Conservation (phyloP, 2,329 filamentous ascomycete species). For the Sclerotinia minor region DNA sequence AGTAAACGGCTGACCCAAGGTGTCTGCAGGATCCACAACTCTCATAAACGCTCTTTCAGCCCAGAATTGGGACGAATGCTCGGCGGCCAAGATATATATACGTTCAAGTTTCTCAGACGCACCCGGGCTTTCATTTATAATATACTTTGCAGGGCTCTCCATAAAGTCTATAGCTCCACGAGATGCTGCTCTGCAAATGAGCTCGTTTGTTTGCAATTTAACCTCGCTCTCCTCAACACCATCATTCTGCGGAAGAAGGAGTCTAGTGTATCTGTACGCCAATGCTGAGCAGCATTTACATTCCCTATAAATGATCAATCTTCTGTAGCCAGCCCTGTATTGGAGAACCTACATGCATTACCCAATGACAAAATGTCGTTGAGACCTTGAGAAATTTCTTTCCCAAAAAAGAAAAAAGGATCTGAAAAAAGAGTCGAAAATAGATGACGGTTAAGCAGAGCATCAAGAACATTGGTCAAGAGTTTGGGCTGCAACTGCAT, state of each 20-base stretch:
- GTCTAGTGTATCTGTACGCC: not conserved
- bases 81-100: fast-evolving
- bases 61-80: not conserved
- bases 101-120: not conserved
- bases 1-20: not conserved
- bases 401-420: not conserved
- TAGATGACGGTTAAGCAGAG: not conserved
- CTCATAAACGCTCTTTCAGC: fast-evolving
- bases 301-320: not conserved
- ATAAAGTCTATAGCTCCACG: not conserved
- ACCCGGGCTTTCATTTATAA: not conserved
- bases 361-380: not conserved
- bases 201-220: not conserved
- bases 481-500: fast-evolving
- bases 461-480: fast-evolving
- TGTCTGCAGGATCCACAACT: fast-evolving
- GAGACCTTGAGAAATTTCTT: not conserved
- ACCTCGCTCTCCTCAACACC: not conserved
- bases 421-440: not conserved
- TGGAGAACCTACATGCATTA: not conserved
- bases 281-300: not conserved
- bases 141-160: not conserved
- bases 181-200: not conserved
- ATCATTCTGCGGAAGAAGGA: not conserved
- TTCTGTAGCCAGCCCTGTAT: too few relatives aligned